Base-by-base conservation (phyloP, 1,284 basidiomycete genomes). In the Fomitopsis pinicola region DNA sequence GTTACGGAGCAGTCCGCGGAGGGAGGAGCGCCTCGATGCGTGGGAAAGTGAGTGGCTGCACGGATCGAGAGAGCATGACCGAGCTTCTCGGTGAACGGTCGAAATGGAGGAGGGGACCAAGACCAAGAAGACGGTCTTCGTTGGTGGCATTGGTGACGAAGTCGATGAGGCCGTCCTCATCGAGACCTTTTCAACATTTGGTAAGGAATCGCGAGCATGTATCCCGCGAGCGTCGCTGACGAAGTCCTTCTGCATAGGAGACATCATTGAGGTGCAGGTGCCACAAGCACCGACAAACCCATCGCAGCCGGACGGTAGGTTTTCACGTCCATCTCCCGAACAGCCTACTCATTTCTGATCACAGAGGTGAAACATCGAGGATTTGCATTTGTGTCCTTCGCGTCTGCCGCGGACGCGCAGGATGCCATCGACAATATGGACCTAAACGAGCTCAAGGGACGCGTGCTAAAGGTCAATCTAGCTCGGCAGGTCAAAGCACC, bases 351-450 rank as follows among this genome's bases (percentile, higher is more conserved):
- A 48, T 8, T 22, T 15, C 5, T 5, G 3, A 58, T 58, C 40
- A 57, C 67, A 89, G 90, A 88, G 63, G 74, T 76, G 26, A 92
- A 90, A 75, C 91, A 93, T 72, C 86, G 91, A 57, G 91, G 91
- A 17, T 93, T 91, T 73, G 91, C 86, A 2, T 93, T 93, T 68
- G 84, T 93, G 54, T 92, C 91, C 10, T 93, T 83, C 69, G 76
- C 83, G 7, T 89, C 90, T 2, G 69, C 88, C n/a, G 82, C 81
- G 30, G 91, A 93, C 73, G 91, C 91, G 10, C 90, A 91, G 71
- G 91, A 92, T 72, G 91, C 91, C 52, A 93, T 93, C 64, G 91
- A 93, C 78, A 93, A 93, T 74, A 93, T 93, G 91, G 91, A 93
- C 72, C 77, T 92, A 70, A 93, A 93, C 68, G 91, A 92, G 71